phyloP scores from a whole-genome alignment of 179 eudicot species.

The Pouteria campechiana region DNA sequence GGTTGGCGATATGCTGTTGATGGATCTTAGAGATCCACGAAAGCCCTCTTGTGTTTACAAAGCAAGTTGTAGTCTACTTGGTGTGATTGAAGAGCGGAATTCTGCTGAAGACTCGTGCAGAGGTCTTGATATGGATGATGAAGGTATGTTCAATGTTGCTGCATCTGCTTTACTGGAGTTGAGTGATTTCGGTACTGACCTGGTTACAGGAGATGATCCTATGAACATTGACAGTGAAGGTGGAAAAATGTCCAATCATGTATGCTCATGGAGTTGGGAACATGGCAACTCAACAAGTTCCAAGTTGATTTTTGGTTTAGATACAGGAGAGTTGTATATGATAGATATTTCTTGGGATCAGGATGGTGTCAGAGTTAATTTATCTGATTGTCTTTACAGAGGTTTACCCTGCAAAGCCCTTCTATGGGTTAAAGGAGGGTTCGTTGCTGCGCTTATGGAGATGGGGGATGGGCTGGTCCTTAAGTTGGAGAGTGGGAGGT shows the following conservation, averaged over 20 bases:
- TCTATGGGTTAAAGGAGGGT: constrained; percentile 73
- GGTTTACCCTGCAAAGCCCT: constrained; percentile 58
- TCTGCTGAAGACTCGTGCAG: constrained; percentile 43
- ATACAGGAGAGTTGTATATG: constrained; percentile 68
- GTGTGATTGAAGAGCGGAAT: constrained; percentile 44
- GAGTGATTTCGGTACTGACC: constrained; percentile 42
- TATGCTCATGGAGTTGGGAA: constrained; percentile 97
- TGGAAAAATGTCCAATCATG: constrained; percentile 29
- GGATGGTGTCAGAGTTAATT: constrained; percentile 44
- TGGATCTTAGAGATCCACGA: constrained; percentile 78
- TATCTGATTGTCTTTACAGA: constrained; percentile 72
- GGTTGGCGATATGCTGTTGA: constrained; percentile 68
- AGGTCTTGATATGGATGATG: constrained; percentile 77
- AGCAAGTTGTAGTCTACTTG: constrained; percentile 37
- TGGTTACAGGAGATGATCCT: constrained; percentile 72
- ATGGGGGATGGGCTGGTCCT: constrained; percentile 96
- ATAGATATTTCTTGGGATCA: constrained; percentile 44
- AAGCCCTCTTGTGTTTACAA: constrained; percentile 64
- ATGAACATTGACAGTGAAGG: constrained; percentile 67
- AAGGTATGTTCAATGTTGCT: constrained; percentile 71
- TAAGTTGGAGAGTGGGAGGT: constrained; percentile 56
- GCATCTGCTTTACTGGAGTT: constrained; percentile 92
- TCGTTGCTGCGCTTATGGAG: constrained; percentile 77
- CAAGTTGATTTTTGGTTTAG: constrained; percentile 66
- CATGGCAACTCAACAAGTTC: constrained; percentile 36